A percentile compares a stretch with the other conserved stretches of the same genome.
These are phyloP conservation scores for Scutellaria minor DNA, from an alignment of 257 asterid genomes.

Conservation along the genomic window DNA sequence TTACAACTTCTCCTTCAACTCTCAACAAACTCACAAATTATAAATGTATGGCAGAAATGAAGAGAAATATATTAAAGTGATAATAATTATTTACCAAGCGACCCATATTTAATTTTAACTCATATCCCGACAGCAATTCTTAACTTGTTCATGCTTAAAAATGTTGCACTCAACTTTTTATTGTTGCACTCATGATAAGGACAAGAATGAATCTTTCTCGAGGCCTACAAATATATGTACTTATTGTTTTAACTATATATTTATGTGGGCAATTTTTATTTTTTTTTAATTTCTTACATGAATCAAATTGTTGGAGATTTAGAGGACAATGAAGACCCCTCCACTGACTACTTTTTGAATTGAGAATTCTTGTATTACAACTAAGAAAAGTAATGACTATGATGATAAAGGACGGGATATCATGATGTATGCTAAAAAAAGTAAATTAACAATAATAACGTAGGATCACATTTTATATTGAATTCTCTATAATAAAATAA, in stretches of 20 bases:
- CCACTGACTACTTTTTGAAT: slow-evolving; percentile 33
- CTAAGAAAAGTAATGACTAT: slow-evolving; percentile 30
- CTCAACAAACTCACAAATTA: too few species aligned
- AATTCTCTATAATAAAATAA: too few species aligned
- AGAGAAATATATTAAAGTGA: background rate
- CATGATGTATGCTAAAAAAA: slow-evolving; percentile 12
- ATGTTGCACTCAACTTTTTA: slow-evolving; percentile 39
- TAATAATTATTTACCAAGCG: background rate
- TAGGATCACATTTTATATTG: background rate
- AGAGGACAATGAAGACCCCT: slow-evolving; percentile 34
- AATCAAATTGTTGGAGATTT: slow-evolving; percentile 33
- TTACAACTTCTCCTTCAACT: too few species aligned
- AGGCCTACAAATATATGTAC: slow-evolving; percentile 50
- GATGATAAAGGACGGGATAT: slow-evolving; percentile 24
- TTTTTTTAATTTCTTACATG: background rate
- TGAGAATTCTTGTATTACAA: slow-evolving; percentile 25
- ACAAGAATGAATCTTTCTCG: slow-evolving; percentile 55
- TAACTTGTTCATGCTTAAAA: slow-evolving; percentile 44
- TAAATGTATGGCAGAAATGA: too few species aligned
- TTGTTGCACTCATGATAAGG: slow-evolving; percentile 45
- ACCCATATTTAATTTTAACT: background rate
- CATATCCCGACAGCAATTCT: slow-evolving; percentile 46
- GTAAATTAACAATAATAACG: background rate
- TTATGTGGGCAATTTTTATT: background rate
- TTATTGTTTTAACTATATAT: slow-evolving; percentile 29